phyloP scores from a whole-genome alignment of 2,329 filamentous ascomycete genomes.

The Bipolaris gigantea region DNA sequence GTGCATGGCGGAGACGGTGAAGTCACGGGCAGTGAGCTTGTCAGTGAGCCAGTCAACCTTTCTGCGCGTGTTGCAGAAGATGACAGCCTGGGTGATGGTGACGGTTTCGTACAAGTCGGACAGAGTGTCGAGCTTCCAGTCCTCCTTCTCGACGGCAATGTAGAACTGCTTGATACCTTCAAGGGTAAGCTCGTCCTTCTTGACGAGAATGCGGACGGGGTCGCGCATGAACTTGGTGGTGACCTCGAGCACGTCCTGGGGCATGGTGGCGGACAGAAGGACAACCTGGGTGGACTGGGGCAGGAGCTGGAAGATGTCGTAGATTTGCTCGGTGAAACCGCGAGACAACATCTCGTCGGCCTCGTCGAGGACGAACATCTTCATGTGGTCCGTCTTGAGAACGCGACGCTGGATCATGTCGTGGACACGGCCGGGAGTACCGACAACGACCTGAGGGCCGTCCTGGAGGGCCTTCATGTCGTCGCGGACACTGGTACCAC shows the following conservation, averaged over 20 bases:
- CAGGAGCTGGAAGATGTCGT: constrained; percentile 99
- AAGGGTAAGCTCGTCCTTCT: constrained; percentile 99
- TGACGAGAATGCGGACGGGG: constrained; percentile 97
- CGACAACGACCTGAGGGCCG: constrained; percentile 94
- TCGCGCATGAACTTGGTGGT: constrained; percentile 99
- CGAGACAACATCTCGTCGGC: constrained; percentile 99
- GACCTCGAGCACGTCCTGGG: constrained; percentile 97
- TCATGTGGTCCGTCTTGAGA: constrained; percentile 96
- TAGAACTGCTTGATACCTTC: constrained; percentile 99
- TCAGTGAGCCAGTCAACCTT: constrained; percentile 99
- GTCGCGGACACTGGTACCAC: constrained; percentile 95
- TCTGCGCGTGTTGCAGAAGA: constrained; percentile 99
- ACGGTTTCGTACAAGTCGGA: constrained; percentile 99
- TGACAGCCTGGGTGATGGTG: constrained; percentile 98
- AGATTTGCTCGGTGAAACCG: constrained; percentile 99
- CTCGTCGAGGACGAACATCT: constrained; percentile 99
- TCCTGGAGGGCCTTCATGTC: constrained; percentile 98
- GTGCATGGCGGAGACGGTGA: constrained; percentile 99
- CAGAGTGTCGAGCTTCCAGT: constrained; percentile 99
- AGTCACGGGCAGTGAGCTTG: constrained; percentile 97
- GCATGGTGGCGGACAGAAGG: constrained; percentile 96
- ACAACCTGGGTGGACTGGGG: constrained; percentile 98
- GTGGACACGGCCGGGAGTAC: constrained; percentile 96
- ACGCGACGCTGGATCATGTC: constrained; percentile 99
- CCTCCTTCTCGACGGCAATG: constrained; percentile 99